Base-by-base conservation (phyloP, 805 yeast species). In the Yarrowia bubula region DNA sequence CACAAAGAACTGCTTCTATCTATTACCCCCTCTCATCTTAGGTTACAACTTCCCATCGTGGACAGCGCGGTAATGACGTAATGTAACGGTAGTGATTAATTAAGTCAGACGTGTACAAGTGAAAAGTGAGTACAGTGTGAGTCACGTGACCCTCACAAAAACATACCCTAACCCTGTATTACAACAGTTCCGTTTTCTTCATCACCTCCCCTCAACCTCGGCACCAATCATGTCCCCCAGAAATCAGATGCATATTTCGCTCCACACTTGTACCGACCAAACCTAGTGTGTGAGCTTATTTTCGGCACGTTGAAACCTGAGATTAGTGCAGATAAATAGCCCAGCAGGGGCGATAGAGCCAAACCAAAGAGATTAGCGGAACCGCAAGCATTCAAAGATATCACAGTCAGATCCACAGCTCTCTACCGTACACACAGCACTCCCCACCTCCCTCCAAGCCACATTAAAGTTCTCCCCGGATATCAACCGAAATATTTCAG, bases 211-310 rank as follows among this genome's bases (percentile, higher is more conserved):
- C 38, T 22, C 33, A 3, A 51, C 60, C 60, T 51, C 60, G 60
- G 60, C 44, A 41, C 60, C 60, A 35, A 51, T 51, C 60, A 37
- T 31, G 44, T 38, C 38, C 60, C 60, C 60, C 60, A 51, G 60
- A 51, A 38, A 51, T 51, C 60, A 51, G 55, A 13, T 48, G 55
- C 55, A 48, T 48, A 48, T 33, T 35, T 22, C 32, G 22, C 44
- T 28, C 60, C 44, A 28, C 58, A 51, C 17, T 38, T 51, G 53
- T 17, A 33, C 55, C 41, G 32, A 33, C 31, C 15, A 35, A 48
- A 48, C 28, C 13, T 8, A 33, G 32, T 18, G 13, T 35, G 39
- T 11, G 35, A 48, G n/a, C 32, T 48, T 48, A 33, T 18, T 35
- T 18, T 48, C 41, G 55, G 55, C 41, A 14, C 14, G 38, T 32